Evolutionary conservation across 345 rosid genomes (phyloP), one percentile per base, ranked within the genome.

Genomic region (Reutealis trisperma): DNA sequence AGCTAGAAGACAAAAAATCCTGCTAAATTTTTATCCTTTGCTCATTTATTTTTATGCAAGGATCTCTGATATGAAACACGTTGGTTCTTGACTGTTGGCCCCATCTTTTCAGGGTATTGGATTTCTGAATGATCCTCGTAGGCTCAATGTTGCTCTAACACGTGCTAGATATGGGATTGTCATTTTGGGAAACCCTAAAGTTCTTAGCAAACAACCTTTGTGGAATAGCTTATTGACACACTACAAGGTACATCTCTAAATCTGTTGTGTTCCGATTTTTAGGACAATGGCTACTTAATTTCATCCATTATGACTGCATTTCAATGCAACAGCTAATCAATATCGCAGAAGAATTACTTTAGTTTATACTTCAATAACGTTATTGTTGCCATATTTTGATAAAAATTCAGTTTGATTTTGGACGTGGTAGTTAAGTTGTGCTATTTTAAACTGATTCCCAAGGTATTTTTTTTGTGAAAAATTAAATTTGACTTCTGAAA

Each of bases 91-190:
- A 80, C 63, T 69, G 60, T 44, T 73, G 70, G 54, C 70, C 34
- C 42, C 30, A 59, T 78, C 55, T 78, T 76, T 86, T 82, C 84
- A 96, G 99, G 99, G 99, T 63, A 96, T 94, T 84, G 99, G 99
- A 71, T 96, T 96, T 79, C 91, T 96, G 73, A 96, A 96, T 88
- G 99, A 96, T 88, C 99, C 99, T 55, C 93, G 99, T 71, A 89
- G 98, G 88, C 97, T 96, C 37, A 94, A 96, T 82, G 99, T 96
- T 75, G 99, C 99, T 70, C 86, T 96, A 45, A 96, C 99, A 19
- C 98, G 99, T 83, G 95, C 98, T 76, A 90, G 97, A 74, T 96
- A 96, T 90, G 99, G 99, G 63, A 96, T 96, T 81, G 99, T 96
- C 73, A 92, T 96, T 66, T 86, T 96, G 21, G 99, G 99, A 73